Evolutionary conservation across 2,329 filamentous ascomycete species (phyloP), one percentile per base, ranked within the genome.

Genomic region (Cordyceps javanica): DNA sequence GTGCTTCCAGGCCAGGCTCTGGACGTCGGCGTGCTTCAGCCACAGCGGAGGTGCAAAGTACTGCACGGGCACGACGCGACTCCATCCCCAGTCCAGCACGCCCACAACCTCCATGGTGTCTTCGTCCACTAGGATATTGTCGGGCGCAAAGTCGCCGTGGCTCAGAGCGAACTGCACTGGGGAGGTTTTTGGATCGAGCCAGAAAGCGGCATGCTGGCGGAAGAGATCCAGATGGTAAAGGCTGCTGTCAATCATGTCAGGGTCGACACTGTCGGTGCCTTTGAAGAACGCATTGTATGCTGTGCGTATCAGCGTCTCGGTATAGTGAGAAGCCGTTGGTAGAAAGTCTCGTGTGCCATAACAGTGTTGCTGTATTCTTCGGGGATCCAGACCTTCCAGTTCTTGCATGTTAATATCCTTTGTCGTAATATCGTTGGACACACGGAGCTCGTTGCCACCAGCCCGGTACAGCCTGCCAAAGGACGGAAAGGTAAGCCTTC

Each of bases 371-470:
- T 62, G 61, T 23, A 65, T 58, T 10, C 51, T 39, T 2, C 59
- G 62, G 10, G 65, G 63, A n/a, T 60, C 55, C 10, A 65, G 57
- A 16, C 64, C 65, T 36, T 65, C 61, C 16, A 67, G 57, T 56
- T 65, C 64, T 55, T 68, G 64, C 42, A 58, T 51, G 58, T 69
- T 68, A 23, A 66, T 60, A 51, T 65, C 62, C 21, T 62, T 57
- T n/a, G 61, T 61, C 13, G 42, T 28, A 3, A 55, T 59, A 32
- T 45, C 45, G 30, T 60, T 58, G 26, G 28, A 13, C 16, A 65
- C 60, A 10, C 58, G 32, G 32, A 61, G 48, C 42, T 55, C 41
- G 13, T 55, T 34, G 36, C 48, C 46, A 11, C 46, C 26, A 13
- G 32, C 19, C 8, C 38, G 42, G 36, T 46, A 50, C 28, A 64